Conservation (phyloP, 2,329 filamentous ascomycete genomes). For the Fusarium sp. region DNA sequence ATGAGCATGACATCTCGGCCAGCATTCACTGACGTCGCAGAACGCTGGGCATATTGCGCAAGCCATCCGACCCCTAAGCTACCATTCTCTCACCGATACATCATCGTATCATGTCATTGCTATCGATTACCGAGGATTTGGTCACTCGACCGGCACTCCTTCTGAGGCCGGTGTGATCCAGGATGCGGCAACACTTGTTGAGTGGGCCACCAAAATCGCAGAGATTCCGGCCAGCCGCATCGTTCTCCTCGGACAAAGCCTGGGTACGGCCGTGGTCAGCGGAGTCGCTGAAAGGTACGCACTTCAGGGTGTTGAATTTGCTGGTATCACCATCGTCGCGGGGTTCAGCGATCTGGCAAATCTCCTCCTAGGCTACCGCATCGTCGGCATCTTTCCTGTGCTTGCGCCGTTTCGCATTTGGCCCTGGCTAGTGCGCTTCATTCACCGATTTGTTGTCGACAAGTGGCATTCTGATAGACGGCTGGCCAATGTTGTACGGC, state of each 20-base stretch:
- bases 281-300: conserved; percentile 78
- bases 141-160: conserved; percentile 79
- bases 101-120: conserved; percentile 83
- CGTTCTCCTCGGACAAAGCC: conserved; percentile 83
- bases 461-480: conserved; percentile 79
- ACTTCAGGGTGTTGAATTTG: conserved; percentile 71
- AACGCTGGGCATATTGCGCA: conserved; percentile 90
- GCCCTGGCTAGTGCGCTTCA: conserved; percentile 68
- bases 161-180: conserved; percentile 82
- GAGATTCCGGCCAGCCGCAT: conserved; percentile 75
- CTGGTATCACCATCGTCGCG: conserved; percentile 80
- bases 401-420: conserved; percentile 77
- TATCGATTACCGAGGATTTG: conserved; percentile 91
- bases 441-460: conserved; percentile 75
- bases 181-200: conserved; percentile 77
- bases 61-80: conserved; percentile 76
- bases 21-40: conserved; percentile 50
- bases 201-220: conserved; percentile 74
- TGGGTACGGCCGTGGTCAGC: conserved; percentile 85
- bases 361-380: conserved; percentile 79
- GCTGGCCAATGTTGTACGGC: conserved; percentile 64
- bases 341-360: conserved; percentile 79
- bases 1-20: not conserved
- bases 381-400: conserved; percentile 80
- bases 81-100: conserved; percentile 78